A percentile compares a stretch with the other conserved stretches of the same genome.
Conservation (phyloP, 306 rosid genomes). For the Comarum palustre region DNA sequence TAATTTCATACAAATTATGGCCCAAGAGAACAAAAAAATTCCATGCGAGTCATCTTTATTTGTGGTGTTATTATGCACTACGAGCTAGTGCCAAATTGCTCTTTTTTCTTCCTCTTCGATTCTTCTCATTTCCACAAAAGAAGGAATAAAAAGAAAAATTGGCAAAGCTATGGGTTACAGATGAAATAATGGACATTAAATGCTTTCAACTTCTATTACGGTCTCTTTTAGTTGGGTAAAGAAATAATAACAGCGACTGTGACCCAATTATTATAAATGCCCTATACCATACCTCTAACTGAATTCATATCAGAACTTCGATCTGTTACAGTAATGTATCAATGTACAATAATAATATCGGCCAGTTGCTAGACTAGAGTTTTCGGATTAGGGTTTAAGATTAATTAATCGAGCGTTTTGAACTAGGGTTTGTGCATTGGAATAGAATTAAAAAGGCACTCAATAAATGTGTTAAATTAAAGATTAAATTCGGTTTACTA, state of each 20-base stretch:
- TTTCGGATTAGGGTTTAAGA: neutral
- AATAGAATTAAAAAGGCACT: neutral
- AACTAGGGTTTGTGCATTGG: neutral
- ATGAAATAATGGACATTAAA: slow-evolving; percentile 4
- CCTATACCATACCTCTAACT: neutral
- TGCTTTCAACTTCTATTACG: neutral
- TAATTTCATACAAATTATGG: neutral
- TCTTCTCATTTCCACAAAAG: slow-evolving; percentile 3
- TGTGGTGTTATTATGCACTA: slow-evolving; percentile 10
- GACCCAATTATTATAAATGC: neutral
- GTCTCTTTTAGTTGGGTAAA: neutral
- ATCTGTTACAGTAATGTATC: no score
- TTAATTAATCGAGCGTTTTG: neutral
- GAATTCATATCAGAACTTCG: neutral
- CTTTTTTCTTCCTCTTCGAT: neutral
- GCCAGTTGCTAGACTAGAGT: neutral
- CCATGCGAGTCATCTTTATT: slow-evolving; percentile 18
- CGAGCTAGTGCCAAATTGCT: slow-evolving; percentile 12
- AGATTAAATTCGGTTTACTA: no score
- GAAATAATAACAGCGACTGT: neutral
- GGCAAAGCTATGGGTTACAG: neutral
- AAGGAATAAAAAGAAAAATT: slow-evolving; percentile 2
- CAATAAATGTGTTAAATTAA: neutral
- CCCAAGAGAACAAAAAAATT: slow-evolving; percentile 13
- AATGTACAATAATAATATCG: no score